Evolutionary conservation across 345 rosid genomes (phyloP), one percentile per base, ranked within the genome.

Genomic region (Brassica nigra): DNA sequence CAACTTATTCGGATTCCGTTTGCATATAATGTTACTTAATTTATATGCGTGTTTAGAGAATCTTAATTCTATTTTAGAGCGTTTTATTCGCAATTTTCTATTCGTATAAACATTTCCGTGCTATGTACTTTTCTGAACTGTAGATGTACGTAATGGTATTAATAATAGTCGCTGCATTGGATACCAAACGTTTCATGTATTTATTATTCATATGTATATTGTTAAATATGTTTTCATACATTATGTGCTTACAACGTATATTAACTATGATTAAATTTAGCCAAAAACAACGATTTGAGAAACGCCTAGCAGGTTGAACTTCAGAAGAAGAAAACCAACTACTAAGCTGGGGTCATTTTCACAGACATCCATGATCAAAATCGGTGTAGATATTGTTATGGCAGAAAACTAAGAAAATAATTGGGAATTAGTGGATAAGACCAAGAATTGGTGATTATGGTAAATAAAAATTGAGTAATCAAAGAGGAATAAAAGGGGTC

Each of bases 401-500:
- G 5, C 12, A 62, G 10, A 23, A 9, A 8, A 54, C 3, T 20
- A 23, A 36, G 36, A 37, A 55, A 27, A 20, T 16, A 36, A 33
- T 12, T 49, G 10, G 20, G 9, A 70, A 47, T 49, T 63, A 27
- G 44, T 28, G 81, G 81, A 71, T 78, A 71, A 78, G 76, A 71
- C 4, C 71, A 63, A 71, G 58, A 70, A 12, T 3, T 36, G 47
- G 74, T 62, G 37, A 69, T 31, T 68, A 59, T 59, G 6, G 1
- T 44, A 76, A 47, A 71, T 36, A 37, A 29, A 64, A 64, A 6
- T 11, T 6, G 70, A 54, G 70, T 36, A n/a, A 14, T 69, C 36
- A 5, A 62, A 33, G 75, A 67, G 58, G 54, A 70, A 78, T 78
- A 71, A 78, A 66, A 55, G 73, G 68, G 52, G 2, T 78, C 81